Evolutionary conservation across 2,329 filamentous ascomycete genomes (phyloP).

Genomic region (Torrubiella hemipterigena): DNA sequence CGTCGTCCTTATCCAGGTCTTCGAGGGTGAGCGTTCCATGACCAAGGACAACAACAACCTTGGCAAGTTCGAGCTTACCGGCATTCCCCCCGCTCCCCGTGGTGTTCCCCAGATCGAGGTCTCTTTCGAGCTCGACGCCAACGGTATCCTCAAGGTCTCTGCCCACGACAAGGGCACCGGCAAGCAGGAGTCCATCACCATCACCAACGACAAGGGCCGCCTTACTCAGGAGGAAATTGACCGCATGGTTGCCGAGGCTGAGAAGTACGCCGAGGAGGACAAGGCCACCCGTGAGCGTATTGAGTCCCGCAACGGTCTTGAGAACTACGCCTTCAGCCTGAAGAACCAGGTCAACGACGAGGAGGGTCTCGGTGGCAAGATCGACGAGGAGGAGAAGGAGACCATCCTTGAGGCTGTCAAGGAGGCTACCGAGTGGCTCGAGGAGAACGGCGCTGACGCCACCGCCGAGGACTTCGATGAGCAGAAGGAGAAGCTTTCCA

Average conservation of each 20-base stretch:
- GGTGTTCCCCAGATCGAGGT: slow-evolving; percentile 98
- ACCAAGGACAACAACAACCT: slow-evolving; percentile 97
- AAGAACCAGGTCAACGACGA: slow-evolving; percentile 99
- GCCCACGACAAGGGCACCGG: slow-evolving; percentile 97
- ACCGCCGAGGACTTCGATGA: slow-evolving; percentile 93
- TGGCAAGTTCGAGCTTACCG: slow-evolving; percentile 95
- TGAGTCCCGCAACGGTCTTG: slow-evolving; percentile 87
- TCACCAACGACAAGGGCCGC: slow-evolving; percentile 99
- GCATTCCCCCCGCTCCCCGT: slow-evolving; percentile 87
- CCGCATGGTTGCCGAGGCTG: slow-evolving; percentile 96
- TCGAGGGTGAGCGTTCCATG: slow-evolving; percentile 83
- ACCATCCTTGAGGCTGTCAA: slow-evolving; percentile 90
- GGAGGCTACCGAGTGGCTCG: slow-evolving; percentile 93
- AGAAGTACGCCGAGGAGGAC: slow-evolving; percentile 98
- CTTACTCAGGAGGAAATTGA: slow-evolving; percentile 95
- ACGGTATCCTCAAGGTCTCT: slow-evolving; percentile 94
- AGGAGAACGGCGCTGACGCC: slow-evolving; percentile 81
- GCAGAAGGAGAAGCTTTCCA: slow-evolving; percentile 98
- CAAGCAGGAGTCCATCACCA: slow-evolving; percentile 95
- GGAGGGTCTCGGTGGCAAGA: slow-evolving; percentile 94
- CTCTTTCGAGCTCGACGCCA: slow-evolving; percentile 93
- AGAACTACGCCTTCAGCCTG: slow-evolving; percentile 98
- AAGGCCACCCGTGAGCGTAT: slow-evolving; percentile 97
- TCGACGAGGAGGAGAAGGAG: slow-evolving; percentile 97
- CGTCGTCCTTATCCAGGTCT: slow-evolving; percentile 90